Evolutionary conservation across 352 stramenopile genomes (phyloP).

Genomic region (Phytophthora meadii): DNA sequence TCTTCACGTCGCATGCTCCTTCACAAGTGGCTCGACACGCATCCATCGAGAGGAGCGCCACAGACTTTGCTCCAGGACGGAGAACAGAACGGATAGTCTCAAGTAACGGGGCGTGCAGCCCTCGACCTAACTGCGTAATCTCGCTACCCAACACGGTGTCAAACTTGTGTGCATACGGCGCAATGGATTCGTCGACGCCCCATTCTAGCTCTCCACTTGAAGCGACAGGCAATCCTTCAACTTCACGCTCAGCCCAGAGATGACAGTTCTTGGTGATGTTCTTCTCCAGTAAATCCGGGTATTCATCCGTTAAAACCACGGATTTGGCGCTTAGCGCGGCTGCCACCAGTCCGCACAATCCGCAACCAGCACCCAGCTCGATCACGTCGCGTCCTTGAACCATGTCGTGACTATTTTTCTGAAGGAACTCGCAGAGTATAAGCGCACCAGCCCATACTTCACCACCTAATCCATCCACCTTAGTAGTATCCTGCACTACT

Average conservation of each 20-base stretch:
- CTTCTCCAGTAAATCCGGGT: slow-evolving; percentile 51
- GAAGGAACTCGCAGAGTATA: slow-evolving; percentile 59
- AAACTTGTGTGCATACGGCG: slow-evolving; percentile 44
- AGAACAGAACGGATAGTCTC: slow-evolving; percentile 49
- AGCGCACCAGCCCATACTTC: slow-evolving; percentile 69
- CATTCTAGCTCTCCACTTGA: slow-evolving; percentile 48
- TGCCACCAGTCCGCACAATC: slow-evolving; percentile 58
- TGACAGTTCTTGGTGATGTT: slow-evolving; percentile 53
- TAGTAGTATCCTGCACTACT: slow-evolving; percentile 61
- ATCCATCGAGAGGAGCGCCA: slow-evolving; percentile 69
- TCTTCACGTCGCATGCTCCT: slow-evolving; percentile 47
- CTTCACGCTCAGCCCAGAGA: slow-evolving; percentile 32
- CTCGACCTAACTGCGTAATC: slow-evolving; percentile 60
- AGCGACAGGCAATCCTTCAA: slow-evolving; percentile 9
- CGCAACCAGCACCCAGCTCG: slow-evolving; percentile 67
- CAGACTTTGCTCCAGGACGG: slow-evolving; percentile 26
- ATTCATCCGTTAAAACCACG: slow-evolving; percentile 62
- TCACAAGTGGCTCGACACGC: slow-evolving; percentile 44
- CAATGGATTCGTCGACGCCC: slow-evolving; percentile 35
- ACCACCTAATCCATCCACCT: slow-evolving; percentile 60
- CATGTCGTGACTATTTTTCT: slow-evolving; percentile 32
- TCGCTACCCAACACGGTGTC: slow-evolving; percentile 70
- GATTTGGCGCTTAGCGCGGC: slow-evolving; percentile 41
- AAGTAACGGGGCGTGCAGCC: slow-evolving; percentile 48
- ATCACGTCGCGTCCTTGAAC: slow-evolving; percentile 45